These are phyloP conservation scores for Astrothelium macrocarpum DNA, from an alignment of 495 filamentous ascomycete genomes.

Conservation along the genomic window DNA sequence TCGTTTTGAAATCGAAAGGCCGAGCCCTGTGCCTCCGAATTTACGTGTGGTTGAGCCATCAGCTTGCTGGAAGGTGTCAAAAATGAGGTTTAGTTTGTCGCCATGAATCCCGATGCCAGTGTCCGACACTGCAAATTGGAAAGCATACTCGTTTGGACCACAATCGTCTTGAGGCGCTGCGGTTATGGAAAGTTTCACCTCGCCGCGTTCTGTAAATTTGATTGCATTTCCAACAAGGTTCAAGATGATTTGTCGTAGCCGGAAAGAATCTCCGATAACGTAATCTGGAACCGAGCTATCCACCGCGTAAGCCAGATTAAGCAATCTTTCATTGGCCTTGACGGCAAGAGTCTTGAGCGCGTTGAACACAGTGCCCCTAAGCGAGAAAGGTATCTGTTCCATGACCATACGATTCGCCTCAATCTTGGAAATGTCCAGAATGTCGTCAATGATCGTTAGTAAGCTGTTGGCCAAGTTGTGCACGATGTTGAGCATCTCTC, in stretches of 20 bases:
- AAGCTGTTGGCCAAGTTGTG: conserved; percentile 96
- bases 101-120: conserved; percentile 95
- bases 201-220: conserved; percentile 96
- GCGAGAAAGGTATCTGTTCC: conserved; percentile 93
- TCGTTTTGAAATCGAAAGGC: conserved; percentile 91
- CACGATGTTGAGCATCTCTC: conserved; percentile 98
- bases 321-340: conserved; percentile 93
- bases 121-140: conserved; percentile 93
- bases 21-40: conserved; percentile 93
- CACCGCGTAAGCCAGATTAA: conserved; percentile 89
- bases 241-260: conserved; percentile 86
- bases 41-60: conserved; percentile 95
- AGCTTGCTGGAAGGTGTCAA: conserved; percentile 98
- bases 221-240: conserved; percentile 76
- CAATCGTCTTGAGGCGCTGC: conserved; percentile 62
- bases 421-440: conserved; percentile 98
- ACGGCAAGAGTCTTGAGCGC: conserved; percentile 93
- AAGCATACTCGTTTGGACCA: conserved; percentile 70
- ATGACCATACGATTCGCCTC: conserved; percentile 99
- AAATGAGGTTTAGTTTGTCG: conserved; percentile 95
- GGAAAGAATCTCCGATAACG: conserved; percentile 94
- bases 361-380: conserved; percentile 93
- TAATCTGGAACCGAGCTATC: conserved; percentile 93
- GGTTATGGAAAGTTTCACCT: conserved; percentile 87
- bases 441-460: conserved; percentile 97